Percentiles rank a stretch among this genome's conserved stretches.
Conservation (phyloP, 2,329 filamentous ascomycete species). For the Fusarium odoratissimum region DNA sequence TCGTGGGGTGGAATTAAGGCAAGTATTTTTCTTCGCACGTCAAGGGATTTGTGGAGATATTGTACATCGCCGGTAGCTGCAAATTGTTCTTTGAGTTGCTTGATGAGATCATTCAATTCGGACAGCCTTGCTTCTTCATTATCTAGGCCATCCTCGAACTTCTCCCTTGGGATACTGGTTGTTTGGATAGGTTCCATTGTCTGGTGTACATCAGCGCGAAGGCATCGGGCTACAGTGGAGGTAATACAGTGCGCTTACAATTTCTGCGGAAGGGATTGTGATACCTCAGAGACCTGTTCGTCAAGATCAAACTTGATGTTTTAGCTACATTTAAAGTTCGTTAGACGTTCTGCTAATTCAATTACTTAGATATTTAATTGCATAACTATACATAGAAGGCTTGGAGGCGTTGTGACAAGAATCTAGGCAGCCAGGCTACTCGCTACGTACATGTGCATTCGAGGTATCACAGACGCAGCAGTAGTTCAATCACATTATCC, state of each 20-base stretch:
- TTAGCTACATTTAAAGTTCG: not conserved
- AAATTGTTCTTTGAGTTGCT: not conserved
- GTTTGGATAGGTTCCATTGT: not conserved
- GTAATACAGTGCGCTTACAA: accelerated
- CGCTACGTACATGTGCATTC: no score
- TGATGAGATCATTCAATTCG: not conserved
- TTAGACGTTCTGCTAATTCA: no score
- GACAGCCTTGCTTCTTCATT: not conserved
- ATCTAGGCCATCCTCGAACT: not conserved
- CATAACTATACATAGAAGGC: no score
- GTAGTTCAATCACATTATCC: accelerated
- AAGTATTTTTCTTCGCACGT: not conserved
- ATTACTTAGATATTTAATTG: no score
- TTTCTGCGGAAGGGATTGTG: not conserved
- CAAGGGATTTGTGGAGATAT: not conserved
- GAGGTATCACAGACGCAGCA: no score
- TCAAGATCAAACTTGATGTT: not conserved
- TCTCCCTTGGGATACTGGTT: no score
- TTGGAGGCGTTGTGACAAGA: no score
- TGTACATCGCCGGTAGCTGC: not conserved
- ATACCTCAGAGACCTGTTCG: not conserved
- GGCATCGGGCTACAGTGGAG: accelerated
- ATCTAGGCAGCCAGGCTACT: not conserved
- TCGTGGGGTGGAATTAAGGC: accelerated
- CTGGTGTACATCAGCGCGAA: accelerated